phyloP scores from a whole-genome alignment of 1,284 basidiomycete species.

The Cryptococcus amylolentus region DNA sequence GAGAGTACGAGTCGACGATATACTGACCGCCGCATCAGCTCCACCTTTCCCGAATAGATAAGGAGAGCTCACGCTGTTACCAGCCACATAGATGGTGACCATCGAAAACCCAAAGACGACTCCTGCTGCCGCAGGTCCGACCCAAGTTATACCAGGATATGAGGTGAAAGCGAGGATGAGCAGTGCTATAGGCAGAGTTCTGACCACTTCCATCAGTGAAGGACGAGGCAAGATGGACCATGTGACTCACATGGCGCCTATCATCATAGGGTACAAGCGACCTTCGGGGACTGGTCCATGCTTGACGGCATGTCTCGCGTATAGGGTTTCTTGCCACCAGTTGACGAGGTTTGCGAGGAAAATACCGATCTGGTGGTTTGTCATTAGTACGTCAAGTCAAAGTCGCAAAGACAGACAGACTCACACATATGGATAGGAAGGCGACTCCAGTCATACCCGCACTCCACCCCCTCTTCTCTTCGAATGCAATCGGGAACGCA shows the following conservation, averaged over 20 bases:
- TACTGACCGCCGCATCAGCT: conserved; percentile 11
- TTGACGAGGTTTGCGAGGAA: conserved; percentile 28
- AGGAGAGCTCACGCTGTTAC: conserved; percentile 29
- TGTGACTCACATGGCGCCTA: conserved; percentile 21
- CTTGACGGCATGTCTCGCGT: conserved; percentile 7
- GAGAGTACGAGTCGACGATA: conserved; percentile 37
- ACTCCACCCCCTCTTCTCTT: conserved; percentile 44
- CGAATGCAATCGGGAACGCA: conserved; percentile 46
- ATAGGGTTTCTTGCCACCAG: conserved; percentile 42
- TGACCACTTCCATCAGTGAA: not conserved
- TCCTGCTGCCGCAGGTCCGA: conserved; percentile 34
- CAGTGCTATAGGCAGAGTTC: conserved; percentile 46
- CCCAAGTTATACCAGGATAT: conserved; percentile 34
- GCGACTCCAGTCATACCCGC: conserved; percentile 44
- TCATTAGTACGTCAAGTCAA: not conserved
- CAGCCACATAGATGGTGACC: conserved; percentile 44
- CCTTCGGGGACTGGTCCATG: conserved; percentile 27
- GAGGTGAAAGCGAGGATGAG: conserved; percentile 50
- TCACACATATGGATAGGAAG: conserved; percentile 43
- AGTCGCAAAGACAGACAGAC: conserved; percentile 3
- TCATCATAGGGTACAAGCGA: conserved; percentile 39
- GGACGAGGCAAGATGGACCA: not conserved
- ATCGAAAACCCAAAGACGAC: conserved; percentile 40
- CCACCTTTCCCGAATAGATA: too few relatives aligned
- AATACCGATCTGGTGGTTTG: conserved; percentile 30